These are phyloP conservation scores for Zychaea mexicana DNA, from an alignment of 371 early-diverging fungal genomes.

Conservation along the genomic window DNA sequence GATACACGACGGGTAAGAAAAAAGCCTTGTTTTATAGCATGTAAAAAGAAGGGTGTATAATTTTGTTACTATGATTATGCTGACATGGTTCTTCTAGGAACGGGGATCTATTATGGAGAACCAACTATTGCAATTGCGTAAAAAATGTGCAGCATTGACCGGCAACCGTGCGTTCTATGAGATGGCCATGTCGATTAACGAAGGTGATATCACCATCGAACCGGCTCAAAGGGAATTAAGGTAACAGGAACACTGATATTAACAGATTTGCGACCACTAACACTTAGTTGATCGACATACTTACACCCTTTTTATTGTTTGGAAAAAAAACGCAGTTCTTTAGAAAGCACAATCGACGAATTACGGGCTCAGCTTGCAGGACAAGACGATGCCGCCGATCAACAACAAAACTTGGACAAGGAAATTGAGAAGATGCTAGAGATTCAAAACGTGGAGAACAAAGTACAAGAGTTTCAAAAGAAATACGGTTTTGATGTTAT, in stretches of 20 bases:
- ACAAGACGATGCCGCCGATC: not conserved
- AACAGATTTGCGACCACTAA: too few species aligned
- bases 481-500: constrained; percentile 22
- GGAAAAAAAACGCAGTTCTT: too few species aligned
- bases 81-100: constrained; percentile 11
- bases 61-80: not conserved
- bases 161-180: constrained; percentile 19
- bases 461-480: constrained; percentile 9
- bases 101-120: constrained; percentile 16
- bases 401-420: constrained; percentile 10
- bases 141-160: constrained; percentile 17
- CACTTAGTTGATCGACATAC: too few species aligned
- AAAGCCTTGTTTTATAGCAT: not conserved
- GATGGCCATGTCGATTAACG: not conserved
- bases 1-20: constrained; percentile 28
- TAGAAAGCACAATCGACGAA: not conserved
- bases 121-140: constrained; percentile 15
- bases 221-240: constrained; percentile 8
- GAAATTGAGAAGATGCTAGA: constrained; percentile 3
- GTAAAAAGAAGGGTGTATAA: not conserved
- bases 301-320: too few species aligned
- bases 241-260: not conserved
- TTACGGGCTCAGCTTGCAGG: not conserved
- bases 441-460: not conserved
- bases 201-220: not conserved